These are phyloP conservation scores for Pseudomicrostroma phylloplanum DNA, from an alignment of 1,284 basidiomycete species.

Conservation along the genomic window DNA sequence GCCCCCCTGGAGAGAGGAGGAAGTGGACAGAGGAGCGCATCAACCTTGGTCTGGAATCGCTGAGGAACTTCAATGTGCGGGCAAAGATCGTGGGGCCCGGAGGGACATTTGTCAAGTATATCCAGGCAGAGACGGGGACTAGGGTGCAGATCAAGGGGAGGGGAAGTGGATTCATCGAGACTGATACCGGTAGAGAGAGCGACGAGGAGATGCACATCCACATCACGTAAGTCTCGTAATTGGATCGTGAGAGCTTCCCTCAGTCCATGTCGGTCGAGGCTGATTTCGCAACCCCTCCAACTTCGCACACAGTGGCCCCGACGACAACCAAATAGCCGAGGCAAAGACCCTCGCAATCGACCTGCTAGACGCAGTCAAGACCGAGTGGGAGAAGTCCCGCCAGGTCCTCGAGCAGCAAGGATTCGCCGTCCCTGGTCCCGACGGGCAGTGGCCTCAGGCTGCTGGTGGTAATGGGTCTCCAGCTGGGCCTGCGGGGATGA, in stretches of 20 bases:
- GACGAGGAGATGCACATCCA: conserved; percentile 77
- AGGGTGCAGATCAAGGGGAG: conserved; percentile 96
- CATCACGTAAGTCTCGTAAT: conserved; percentile 13
- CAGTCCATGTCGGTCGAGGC: not conserved
- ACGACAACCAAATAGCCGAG: conserved; percentile 33
- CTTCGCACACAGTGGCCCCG: conserved; percentile 24
- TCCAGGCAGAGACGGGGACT: conserved; percentile 90
- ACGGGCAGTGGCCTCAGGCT: too few relatives aligned
- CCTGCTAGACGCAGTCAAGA: conserved; percentile 40
- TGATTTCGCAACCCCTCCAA: not conserved
- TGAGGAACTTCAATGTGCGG: conserved; percentile 93
- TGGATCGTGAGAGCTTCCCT: not conserved
- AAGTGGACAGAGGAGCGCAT: conserved; percentile 45
- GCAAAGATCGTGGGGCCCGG: conserved; percentile 94
- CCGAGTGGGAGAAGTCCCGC: conserved; percentile 42
- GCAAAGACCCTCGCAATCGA: conserved; percentile 41
- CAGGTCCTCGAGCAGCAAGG: conserved; percentile 16
- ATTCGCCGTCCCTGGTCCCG: not conserved
- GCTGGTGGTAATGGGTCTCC: conserved; percentile 5
- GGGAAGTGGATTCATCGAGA: conserved; percentile 91
- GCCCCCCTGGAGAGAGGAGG: conserved; percentile 16
- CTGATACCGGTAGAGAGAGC: conserved; percentile 81
- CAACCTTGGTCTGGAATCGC: conserved; percentile 74
- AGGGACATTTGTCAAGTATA: conserved; percentile 88
- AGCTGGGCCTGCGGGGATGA: not conserved